These are phyloP conservation scores for Oryza nivara DNA, from an alignment of 176 grass and related monocot genomes.

Conservation along the genomic window DNA sequence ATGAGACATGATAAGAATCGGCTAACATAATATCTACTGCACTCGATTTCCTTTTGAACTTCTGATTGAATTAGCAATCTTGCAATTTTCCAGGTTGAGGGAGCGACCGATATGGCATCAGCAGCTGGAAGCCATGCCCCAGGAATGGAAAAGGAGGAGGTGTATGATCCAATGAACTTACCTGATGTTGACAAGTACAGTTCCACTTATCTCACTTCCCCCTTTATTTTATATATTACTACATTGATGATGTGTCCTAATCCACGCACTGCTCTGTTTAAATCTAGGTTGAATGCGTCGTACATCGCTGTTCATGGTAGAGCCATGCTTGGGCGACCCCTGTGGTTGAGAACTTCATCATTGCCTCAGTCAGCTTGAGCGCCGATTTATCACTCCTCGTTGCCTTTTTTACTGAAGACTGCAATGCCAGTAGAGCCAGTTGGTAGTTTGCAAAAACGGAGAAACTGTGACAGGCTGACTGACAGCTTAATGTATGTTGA, in stretches of 20 bases:
- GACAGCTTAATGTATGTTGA: constrained; percentile 20
- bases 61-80: neutral
- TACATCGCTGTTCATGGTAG: constrained; percentile 86
- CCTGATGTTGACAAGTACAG: constrained; percentile 69
- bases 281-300: constrained; percentile 75
- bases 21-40: neutral
- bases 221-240: neutral
- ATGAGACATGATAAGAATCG: neutral
- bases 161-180: constrained; percentile 89
- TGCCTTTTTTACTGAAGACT: constrained; percentile 9
- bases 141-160: constrained; percentile 74
- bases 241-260: constrained; percentile 30
- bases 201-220: neutral
- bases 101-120: constrained; percentile 49
- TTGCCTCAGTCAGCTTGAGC: constrained; percentile 47
- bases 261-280: constrained; percentile 10
- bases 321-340: constrained; percentile 72
- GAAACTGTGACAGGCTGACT: neutral
- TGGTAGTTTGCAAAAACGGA: neutral
- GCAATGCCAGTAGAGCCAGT: neutral
- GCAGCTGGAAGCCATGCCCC: constrained; percentile 49
- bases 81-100: constrained; percentile 71
- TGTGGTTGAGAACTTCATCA: constrained; percentile 88
- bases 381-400: neutral
- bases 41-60: neutral